Evolutionary conservation across 2,329 filamentous ascomycete species (phyloP), one percentile per base, ranked within the genome.

Genomic region (Penicillium griseofulvum): DNA sequence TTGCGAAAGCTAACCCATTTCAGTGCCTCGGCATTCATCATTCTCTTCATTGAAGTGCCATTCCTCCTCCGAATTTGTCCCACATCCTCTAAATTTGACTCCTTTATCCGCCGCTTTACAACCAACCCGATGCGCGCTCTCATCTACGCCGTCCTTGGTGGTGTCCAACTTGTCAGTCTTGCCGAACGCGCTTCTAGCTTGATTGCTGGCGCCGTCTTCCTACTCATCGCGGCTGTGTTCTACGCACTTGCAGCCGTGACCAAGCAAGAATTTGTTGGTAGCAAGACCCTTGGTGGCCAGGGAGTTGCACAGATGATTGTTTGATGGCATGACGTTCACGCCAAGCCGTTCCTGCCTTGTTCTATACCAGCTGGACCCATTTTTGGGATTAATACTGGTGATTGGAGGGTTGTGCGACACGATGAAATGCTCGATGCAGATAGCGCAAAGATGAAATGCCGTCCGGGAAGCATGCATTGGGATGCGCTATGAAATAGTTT

Each of bases 281-380:
- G 92, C 82, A 97, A 97, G 85, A 97, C 93, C 16, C 82, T 99
- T 50, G 94, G 94, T 63, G 94, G 94, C 50, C 88, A 90, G 64
- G 93, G 93, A 49, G 89, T 97, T 65, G 94, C 91, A 59, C 92
- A 97, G 80, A 97, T 97, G 93, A 97, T 97, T 77, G 91, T 97
- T 70, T 96, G 64, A 65, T 53, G 28, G 29, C 24, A 42, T 56
- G 38, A 43, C 8, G 3, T 48, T 45, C 5, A 42, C 39, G 33
- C 47, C 38, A 29, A 38, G 52, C 29, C 38, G 26, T 41, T 47
- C 53, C 36, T 45, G n/a, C 41, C 49, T 49, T 31, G 28, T 47
- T 47, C 22, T 50, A 19, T 42, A 37, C 38, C 29, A 41, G 14
- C 14, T 34, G 38, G 45, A 26, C 45, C 29, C 22, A 39, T 29